phyloP scores from a whole-genome alignment of 176 grass and related monocot species.

The Juncus inflexus region DNA sequence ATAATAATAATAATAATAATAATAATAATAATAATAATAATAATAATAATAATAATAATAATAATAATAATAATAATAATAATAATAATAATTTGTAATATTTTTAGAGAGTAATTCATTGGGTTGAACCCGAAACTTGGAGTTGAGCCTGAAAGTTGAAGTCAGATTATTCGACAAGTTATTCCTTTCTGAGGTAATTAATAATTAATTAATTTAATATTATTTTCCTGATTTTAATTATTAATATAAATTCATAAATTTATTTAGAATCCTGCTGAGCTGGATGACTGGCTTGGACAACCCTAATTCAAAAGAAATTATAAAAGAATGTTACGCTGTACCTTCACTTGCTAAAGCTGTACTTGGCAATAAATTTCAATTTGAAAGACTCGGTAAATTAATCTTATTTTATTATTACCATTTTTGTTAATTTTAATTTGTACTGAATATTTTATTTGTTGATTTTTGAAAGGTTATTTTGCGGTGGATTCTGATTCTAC shows the following conservation, averaged over 20 bases:
- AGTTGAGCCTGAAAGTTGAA: conserved; percentile 86
- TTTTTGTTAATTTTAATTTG: neutral
- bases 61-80: no score
- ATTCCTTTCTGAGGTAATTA: conserved; percentile 65
- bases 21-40: conserved; percentile 8
- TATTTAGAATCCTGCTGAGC: conserved; percentile 71
- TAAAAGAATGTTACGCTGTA: conserved; percentile 64
- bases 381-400: conserved; percentile 77
- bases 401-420: neutral
- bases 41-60: no score
- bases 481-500: conserved; percentile 67
- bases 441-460: neutral
- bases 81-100: neutral
- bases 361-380: conserved; percentile 81
- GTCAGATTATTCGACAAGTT: conserved; percentile 88
- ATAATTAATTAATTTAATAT: neutral
- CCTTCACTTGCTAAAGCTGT: conserved; percentile 51
- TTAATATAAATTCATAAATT: neutral
- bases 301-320: conserved; percentile 78
- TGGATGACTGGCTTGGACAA: conserved; percentile 83
- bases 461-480: conserved; percentile 63
- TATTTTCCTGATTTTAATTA: neutral
- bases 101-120: conserved; percentile 88
- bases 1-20: neutral
- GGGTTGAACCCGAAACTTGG: conserved; percentile 89